phyloP scores from a whole-genome alignment of 176 grass and related monocot genomes.

The Tuctoria greenei region DNA sequence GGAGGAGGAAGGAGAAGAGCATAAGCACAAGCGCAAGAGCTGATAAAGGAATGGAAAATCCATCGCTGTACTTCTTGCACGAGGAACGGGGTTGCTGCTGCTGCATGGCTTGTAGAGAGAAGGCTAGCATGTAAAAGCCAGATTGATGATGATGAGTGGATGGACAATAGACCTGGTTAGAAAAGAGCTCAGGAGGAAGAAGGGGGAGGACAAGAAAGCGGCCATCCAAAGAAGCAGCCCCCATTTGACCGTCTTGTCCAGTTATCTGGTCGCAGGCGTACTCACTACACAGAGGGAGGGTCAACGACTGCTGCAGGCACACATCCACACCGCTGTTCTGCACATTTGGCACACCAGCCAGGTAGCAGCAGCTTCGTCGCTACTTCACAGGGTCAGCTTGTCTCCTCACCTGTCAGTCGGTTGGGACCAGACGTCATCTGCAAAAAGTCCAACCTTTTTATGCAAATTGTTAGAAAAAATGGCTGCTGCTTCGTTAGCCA shows the following conservation, averaged over 20 bases:
- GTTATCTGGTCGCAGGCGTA: background rate
- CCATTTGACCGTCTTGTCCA: background rate
- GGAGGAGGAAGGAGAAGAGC: slow-evolving; percentile 3
- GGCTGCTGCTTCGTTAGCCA: background rate
- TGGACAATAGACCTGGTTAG: background rate
- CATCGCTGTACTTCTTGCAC: slow-evolving; percentile 5
- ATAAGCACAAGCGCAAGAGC: slow-evolving; percentile 3
- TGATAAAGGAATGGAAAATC: background rate
- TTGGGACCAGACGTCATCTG: no score
- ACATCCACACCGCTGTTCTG: slow-evolving; percentile 28
- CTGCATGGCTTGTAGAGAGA: slow-evolving; percentile 20
- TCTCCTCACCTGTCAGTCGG: slow-evolving; percentile 28
- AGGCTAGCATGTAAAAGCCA: slow-evolving; percentile 1
- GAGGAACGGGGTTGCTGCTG: slow-evolving; percentile 13
- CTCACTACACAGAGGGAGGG: slow-evolving; percentile 8
- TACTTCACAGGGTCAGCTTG: slow-evolving; percentile 20
- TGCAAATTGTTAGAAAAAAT: slow-evolving; percentile 1
- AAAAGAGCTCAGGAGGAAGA: slow-evolving; percentile 9
- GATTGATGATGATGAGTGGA: background rate
- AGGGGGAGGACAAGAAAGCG: background rate
- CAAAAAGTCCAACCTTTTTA: slow-evolving; percentile 27
- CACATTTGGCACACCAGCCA: slow-evolving; percentile 19
- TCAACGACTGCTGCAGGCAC: slow-evolving; percentile 19
- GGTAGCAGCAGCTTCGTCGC: slow-evolving; percentile 36
- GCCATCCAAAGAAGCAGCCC: background rate